phyloP scores from a whole-genome alignment of 306 rosid genomes.

The Arachis hypogaea region DNA sequence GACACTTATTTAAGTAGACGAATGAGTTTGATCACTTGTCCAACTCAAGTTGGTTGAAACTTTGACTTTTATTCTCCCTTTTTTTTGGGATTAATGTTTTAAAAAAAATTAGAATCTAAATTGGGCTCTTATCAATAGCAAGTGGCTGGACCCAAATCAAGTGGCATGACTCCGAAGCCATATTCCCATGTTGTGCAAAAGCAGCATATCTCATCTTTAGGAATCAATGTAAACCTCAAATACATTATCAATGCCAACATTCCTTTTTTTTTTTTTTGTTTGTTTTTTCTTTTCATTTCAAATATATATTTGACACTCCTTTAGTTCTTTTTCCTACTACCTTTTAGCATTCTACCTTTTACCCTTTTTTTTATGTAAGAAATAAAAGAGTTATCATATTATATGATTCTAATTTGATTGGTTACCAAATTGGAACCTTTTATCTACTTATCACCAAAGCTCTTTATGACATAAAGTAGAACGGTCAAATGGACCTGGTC shows the following conservation, averaged over 20 bases:
- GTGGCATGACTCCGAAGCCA: constrained; percentile 11
- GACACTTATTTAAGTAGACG: no score
- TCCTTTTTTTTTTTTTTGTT: neutral
- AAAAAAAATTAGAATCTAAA: no score
- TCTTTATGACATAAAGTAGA: constrained; percentile 11
- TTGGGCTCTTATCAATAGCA: neutral
- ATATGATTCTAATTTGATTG: constrained; percentile 40
- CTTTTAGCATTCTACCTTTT: neutral
- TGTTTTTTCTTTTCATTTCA: neutral
- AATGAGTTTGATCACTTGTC: no score
- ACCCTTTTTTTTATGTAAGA: neutral
- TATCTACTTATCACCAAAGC: constrained; percentile 34
- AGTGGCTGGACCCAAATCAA: constrained; percentile 22
- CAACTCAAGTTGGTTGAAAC: no score
- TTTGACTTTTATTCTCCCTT: no score
- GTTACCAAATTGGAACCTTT: constrained; percentile 38
- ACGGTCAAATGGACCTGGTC: no score
- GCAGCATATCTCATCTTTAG: constrained; percentile 33
- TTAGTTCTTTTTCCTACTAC: neutral
- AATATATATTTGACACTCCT: neutral
- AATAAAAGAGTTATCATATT: neutral
- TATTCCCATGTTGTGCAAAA: constrained; percentile 7
- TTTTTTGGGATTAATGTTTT: no score
- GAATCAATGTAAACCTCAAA: constrained; percentile 34
- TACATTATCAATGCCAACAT: constrained; percentile 16